Base-by-base conservation (phyloP, 345 rosid genomes). In the Euphorbia pulcherrima region DNA sequence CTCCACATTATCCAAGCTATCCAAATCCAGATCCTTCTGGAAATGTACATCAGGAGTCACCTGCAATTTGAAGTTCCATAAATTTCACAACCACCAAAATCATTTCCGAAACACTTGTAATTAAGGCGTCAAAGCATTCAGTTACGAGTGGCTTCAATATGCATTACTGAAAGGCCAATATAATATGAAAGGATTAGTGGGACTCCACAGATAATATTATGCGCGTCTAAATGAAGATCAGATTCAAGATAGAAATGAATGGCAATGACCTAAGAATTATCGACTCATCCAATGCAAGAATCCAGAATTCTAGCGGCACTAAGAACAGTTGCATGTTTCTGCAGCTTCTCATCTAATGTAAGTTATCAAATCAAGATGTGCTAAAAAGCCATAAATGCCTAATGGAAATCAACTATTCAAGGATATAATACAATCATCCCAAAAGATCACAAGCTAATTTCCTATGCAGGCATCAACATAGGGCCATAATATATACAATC, bases 1-100 rank as follows among this genome's bases (percentile, higher is more conserved):
- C 87, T 92, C 98, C 75, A 92, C 92, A 13, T 67, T 90, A 86
- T 92, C 97, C 85, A 92, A 80, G 81, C 97, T 89, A 77, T 92
- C 96, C 82, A 89, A 80, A 3, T 95, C 93, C 76, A 91, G 52
- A 82, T 91, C 96, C 50, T 88, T 89, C 67, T 94, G 96, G 80
- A 89, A 94, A 83, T 91, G 92, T 17, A 87, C 90, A 46, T 88
- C 85, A 18, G 86, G 84, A 61, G 84, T 85, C 72, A 93, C 97
- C 94, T 89, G 77, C 64, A 76, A 29, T 70, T 41, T 35, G 62
- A 54, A 35, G 54, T 61, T 27, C 47, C 14, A 16, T 5, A 16
- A 65, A 50, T 52, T 12, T 28, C 14, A 68, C 5, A 11, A 35
- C n/a, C 14, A 41, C n/a, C 33, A 50, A 60, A 24, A n/a, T 14